Base-by-base conservation (phyloP, 768 basidiomycete species). In the Nidularia pulvinata region DNA sequence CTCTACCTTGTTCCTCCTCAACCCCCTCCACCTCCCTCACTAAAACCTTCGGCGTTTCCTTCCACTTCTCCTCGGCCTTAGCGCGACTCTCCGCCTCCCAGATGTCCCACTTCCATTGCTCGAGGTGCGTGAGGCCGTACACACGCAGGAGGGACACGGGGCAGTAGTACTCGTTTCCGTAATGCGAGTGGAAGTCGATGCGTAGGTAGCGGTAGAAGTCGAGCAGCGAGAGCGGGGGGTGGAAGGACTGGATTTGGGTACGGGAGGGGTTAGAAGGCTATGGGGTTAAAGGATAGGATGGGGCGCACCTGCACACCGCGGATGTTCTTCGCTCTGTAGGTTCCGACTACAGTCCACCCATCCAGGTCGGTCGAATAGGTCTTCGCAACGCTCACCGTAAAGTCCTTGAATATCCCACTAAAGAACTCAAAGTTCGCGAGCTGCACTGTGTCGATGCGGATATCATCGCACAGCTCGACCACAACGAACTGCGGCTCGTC, bases 361-460 rank as follows among this genome's bases (percentile, higher is more conserved):
- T 84, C 79, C 30, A 76, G 67, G 39, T 78, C 78, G 16, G 77
- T 80, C 6, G 81, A 80, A 58, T 89, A 89, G 7, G 87, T 91
- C 59, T 95, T 97, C 1, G 93, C 86, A 9, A 82, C 93, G 67
- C 89, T 91, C 46, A 98, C 86, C 4, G 81, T 81, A 57, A 98
- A 89, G 52, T 96, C 93, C 69, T 91, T 90, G 76, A 98, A 95
- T 11, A 97, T 91, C 1, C 95, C 95, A 58, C 90, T 93, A 72
- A 98, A 99, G 74, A 98, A 98, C 73, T 99, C 96, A 65, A 92
- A 97, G 65, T 98, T 96, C 54, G 95, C 95, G 14, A 99, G 74
- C 66, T 98, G 95, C 45, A 98, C 87, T 0, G 94, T 96, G 66
- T 98, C 96, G 61, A 98, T 95, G 45, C 93, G 77, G 57, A 99